Evolutionary conservation across 495 filamentous ascomycete species (phyloP).

Genomic region (Penicillium manginii): DNA sequence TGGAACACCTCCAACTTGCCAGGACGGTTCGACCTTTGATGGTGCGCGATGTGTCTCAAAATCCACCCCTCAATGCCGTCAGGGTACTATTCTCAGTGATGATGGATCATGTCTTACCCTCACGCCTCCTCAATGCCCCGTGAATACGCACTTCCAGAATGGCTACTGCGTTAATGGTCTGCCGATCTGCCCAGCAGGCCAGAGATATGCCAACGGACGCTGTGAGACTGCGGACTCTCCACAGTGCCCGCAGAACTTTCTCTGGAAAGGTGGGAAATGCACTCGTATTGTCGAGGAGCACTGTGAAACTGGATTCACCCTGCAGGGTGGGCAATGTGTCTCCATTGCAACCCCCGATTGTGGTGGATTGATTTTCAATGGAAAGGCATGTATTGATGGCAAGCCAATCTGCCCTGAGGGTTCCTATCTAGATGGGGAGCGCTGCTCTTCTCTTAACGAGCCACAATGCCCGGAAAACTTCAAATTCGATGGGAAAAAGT

Average conservation of each 20-base stretch:
- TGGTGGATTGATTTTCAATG: slow-evolving; percentile 8
- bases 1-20: slow-evolving; percentile 1
- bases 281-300: slow-evolving; percentile 4
- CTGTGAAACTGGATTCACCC: slow-evolving; percentile 9
- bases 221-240: not conserved
- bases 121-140: slow-evolving; percentile 1
- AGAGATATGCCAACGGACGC: not conserved
- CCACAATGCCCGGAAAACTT: slow-evolving; percentile 1
- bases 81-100: not conserved
- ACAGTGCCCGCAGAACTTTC: not conserved
- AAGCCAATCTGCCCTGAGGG: slow-evolving; percentile 9
- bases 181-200: not conserved
- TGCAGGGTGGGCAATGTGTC: slow-evolving; percentile 8
- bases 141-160: not conserved
- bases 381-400: slow-evolving; percentile 4
- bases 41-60: slow-evolving; percentile 13
- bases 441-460: not conserved
- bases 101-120: slow-evolving; percentile 9
- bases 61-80: slow-evolving; percentile 1
- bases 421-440: slow-evolving; percentile 10
- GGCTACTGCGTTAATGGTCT: slow-evolving; percentile 7
- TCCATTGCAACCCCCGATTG: slow-evolving; percentile 8
- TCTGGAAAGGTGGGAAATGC: slow-evolving; percentile 11
- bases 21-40: slow-evolving; percentile 5
- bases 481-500: slow-evolving; percentile 11